These are phyloP conservation scores for Ganoderma meredithae DNA, from an alignment of 1,284 basidiomycete genomes.

Conservation along the genomic window DNA sequence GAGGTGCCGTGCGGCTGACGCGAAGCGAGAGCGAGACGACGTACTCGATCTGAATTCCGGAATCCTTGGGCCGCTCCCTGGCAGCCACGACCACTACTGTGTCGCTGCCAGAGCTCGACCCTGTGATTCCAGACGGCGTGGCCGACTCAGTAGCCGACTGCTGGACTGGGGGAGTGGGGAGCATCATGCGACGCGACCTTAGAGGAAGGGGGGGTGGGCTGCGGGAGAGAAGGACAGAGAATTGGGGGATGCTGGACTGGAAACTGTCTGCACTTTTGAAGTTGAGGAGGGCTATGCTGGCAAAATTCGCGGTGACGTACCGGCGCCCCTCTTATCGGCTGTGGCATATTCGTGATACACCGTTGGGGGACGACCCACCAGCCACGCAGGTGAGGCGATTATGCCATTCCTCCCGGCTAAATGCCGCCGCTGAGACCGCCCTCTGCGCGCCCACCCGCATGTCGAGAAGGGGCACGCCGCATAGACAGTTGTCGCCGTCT, in stretches of 20 bases:
- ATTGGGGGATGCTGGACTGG: not conserved
- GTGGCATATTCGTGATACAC: conserved; percentile 12
- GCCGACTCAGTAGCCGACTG: not conserved
- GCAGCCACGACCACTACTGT: not conserved
- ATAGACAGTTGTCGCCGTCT: too few relatives aligned
- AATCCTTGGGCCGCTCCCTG: conserved; percentile 10
- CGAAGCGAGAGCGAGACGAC: conserved; percentile 4
- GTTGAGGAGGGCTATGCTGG: not conserved
- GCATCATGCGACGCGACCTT: not conserved
- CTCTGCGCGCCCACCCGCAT: not conserved
- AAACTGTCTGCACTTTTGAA: not conserved
- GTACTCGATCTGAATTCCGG: conserved; percentile 33
- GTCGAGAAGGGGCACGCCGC: not conserved
- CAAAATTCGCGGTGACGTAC: not conserved
- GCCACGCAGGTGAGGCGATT: conserved; percentile 27
- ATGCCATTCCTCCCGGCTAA: conserved; percentile 27
- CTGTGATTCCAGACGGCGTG: conserved; percentile 2
- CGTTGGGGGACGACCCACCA: not conserved
- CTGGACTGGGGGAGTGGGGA: not conserved
- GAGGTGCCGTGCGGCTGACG: not conserved
- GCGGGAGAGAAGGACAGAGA: not conserved
- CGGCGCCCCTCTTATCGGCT: conserved; percentile 11
- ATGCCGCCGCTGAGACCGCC: not conserved
- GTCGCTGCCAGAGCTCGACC: not conserved
- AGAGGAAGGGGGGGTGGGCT: not conserved